Conservation (phyloP, 2,329 filamentous ascomycete species). For the Colletotrichum orchidophilum region DNA sequence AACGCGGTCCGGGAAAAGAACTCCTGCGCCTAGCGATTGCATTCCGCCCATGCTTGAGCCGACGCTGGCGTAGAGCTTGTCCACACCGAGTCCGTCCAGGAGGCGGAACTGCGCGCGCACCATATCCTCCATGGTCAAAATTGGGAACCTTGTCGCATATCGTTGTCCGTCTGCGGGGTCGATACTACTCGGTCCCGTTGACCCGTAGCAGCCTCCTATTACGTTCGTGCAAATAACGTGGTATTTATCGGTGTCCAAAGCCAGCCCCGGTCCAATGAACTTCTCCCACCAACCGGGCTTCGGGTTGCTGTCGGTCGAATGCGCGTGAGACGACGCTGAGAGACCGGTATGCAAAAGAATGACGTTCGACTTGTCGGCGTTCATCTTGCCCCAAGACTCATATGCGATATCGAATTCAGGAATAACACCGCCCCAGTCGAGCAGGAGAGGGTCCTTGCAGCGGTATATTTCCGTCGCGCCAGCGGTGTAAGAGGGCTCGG, state of each 20-base stretch:
- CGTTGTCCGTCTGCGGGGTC: constrained; percentile 88
- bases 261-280: constrained; percentile 89
- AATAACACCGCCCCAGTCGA: constrained; percentile 96
- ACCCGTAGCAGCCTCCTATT: constrained; percentile 94
- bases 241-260: constrained; percentile 91
- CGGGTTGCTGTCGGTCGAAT: constrained; percentile 86
- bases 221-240: constrained; percentile 97
- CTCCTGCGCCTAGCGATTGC: constrained; percentile 90
- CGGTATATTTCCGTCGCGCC: constrained; percentile 84
- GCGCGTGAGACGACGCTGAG: constrained; percentile 96
- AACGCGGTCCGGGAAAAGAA: constrained; percentile 84
- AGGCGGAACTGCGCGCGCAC: constrained; percentile 93
- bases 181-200: constrained; percentile 87
- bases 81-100: constrained; percentile 80
- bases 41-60: constrained; percentile 98
- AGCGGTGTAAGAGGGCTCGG: constrained; percentile 93
- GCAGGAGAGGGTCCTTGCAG: constrained; percentile 76
- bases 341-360: constrained; percentile 94
- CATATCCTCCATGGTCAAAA: constrained; percentile 97
- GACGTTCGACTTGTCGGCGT: constrained; percentile 83
- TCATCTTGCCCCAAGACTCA: constrained; percentile 89
- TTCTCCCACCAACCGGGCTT: constrained; percentile 98
- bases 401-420: constrained; percentile 91
- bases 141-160: constrained; percentile 95
- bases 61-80: constrained; percentile 88